A percentile compares a stretch with the other conserved stretches of the same genome.
phyloP scores from a whole-genome alignment of 768 basidiomycete genomes.

The Nidularia pulvinata region DNA sequence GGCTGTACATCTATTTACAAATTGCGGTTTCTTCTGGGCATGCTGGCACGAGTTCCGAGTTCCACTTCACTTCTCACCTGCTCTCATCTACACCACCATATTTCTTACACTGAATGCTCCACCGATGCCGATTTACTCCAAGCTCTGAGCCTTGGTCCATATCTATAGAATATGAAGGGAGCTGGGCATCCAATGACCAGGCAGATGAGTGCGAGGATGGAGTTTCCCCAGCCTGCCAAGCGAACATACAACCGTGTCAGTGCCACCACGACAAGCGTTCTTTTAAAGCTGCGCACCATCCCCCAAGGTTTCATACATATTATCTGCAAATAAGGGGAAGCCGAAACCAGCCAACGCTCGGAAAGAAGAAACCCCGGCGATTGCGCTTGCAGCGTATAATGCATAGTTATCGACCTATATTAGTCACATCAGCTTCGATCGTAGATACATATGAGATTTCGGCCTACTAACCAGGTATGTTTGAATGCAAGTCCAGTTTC shows the following conservation, averaged over 20 bases:
- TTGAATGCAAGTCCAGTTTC: slow-evolving; percentile 46
- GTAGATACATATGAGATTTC: slow-evolving; percentile 8
- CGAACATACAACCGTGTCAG: neutral
- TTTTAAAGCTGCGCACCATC: slow-evolving; percentile 24
- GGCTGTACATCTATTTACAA: neutral
- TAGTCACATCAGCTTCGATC: neutral
- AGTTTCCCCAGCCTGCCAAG: slow-evolving; percentile 50
- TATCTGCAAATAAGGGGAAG: slow-evolving; percentile 64
- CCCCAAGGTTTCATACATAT: slow-evolving; percentile 52
- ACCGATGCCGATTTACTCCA: slow-evolving; percentile 33
- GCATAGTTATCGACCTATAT: slow-evolving; percentile 80
- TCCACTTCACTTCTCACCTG: too few species aligned
- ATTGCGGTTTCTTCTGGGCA: too few species aligned
- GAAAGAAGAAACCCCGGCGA: slow-evolving; percentile 56
- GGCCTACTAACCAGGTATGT: slow-evolving; percentile 53
- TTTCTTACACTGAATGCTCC: slow-evolving; percentile 12
- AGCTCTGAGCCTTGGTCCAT: slow-evolving; percentile 31
- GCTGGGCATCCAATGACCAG: slow-evolving; percentile 53
- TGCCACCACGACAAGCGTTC: neutral
- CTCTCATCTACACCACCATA: too few species aligned
- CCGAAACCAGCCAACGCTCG: slow-evolving; percentile 60
- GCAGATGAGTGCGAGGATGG: slow-evolving; percentile 51
- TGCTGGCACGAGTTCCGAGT: too few species aligned
- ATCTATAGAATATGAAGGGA: slow-evolving; percentile 39
- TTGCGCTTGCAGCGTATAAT: slow-evolving; percentile 59